Conservation (phyloP, 139 green algal genomes). For the Closterium sp. region DNA sequence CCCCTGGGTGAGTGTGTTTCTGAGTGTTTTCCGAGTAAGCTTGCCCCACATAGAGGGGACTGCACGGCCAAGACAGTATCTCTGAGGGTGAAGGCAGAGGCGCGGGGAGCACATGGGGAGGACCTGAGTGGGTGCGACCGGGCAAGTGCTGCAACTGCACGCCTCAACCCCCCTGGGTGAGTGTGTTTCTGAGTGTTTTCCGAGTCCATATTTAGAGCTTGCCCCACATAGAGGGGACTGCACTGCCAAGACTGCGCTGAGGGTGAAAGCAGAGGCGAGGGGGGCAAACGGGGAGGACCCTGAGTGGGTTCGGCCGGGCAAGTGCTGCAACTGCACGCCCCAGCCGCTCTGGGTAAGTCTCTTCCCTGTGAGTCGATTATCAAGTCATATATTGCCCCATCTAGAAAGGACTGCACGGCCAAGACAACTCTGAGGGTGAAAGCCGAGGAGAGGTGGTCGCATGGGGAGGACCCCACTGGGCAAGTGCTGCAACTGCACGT, state of each 20-base stretch:
- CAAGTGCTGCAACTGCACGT: no score
- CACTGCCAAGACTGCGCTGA: background rate
- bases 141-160: no score
- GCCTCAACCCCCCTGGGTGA: background rate
- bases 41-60: background rate
- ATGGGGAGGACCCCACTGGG: background rate
- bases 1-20: background rate
- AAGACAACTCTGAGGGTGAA: background rate
- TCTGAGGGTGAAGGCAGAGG: background rate
- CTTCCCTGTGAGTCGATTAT: no score
- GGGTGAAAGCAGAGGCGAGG: background rate
- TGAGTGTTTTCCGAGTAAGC: no score
- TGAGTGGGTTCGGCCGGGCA: background rate
- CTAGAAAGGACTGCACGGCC: background rate
- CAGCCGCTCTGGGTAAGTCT: background rate
- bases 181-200: no score
- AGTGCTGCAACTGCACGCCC: no score
- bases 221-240: background rate
- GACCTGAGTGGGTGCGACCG: background rate
- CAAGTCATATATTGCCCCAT: no score
- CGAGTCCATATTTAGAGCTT: no score
- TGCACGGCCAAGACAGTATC: background rate
- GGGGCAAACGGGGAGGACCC: background rate
- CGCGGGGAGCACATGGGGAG: background rate
- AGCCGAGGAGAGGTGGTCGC: background rate